Evolutionary conservation across 2,329 filamentous ascomycete species (phyloP), one percentile per base, ranked within the genome.

Genomic region (Paracamarosporium sp.): DNA sequence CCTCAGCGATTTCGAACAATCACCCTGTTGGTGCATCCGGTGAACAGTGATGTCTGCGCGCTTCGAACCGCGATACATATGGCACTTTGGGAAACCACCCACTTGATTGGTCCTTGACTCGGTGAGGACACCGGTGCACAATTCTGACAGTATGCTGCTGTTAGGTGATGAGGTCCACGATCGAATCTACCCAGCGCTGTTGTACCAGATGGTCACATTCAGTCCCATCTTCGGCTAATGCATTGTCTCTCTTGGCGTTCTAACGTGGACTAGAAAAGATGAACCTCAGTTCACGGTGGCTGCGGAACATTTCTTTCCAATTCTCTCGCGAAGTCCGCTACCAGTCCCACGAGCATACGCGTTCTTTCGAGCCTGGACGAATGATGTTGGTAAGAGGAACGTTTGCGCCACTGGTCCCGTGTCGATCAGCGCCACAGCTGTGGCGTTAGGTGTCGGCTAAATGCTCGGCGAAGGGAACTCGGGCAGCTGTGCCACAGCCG

Each of bases 201-300:
- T 44, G 51, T 57, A 67, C 60, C 50, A 51, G 53, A 53, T n/a
- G 41, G 65, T 63, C 57, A 64, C 52, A 52, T 36, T 58, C 53
- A 44, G 20, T 47, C 35, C 51, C 61, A 11, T 45, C 52, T 56
- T 58, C 61, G 59, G 62, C 58, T 64, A 60, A 61, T 59, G 62
- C 59, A 58, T 46, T 33, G 55, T 43, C 45, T 48, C 22, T 60
- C 56, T 45, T 53, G 40, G 47, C 55, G 48, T 27, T 30, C 40
- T 31, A 47, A 51, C 33, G 17, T 43, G 43, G 40, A 28, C 46
- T 41, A 46, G 38, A 17, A 38, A 40, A 9, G 54, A 51, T 30
- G n/a, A 46, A 51, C n/a, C 27, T 45, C 36, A 17, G 40, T 33
- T 48, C 41, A 35, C n/a, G 4, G 50, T 35, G 30, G 41, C 35